Evolutionary conservation across 306 rosid species (phyloP), one percentile per base, ranked within the genome.

Genomic region (Purshia tridentata): DNA sequence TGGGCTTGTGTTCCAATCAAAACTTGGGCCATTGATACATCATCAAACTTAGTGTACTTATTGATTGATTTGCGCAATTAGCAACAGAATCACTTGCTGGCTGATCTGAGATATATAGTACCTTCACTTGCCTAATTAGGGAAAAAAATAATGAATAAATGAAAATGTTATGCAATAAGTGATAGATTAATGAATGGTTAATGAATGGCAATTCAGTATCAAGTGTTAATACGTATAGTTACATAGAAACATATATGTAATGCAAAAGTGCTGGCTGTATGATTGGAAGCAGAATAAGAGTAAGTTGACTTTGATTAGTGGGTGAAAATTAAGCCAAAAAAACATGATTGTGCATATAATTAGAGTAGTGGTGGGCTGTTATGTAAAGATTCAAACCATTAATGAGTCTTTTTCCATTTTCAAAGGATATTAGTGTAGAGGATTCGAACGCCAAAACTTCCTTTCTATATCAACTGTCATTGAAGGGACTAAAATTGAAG

Each of bases 241-340:
- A 29, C 35, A 29, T 29, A 1, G 2, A 1, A 29, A 29, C n/a
- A n/a, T 29, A 29, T 29, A 29, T 29, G 35, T 29, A 29, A 29
- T 29, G 35, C 9, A 44, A 5, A 44, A 44, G 47, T 13, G 19
- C n/a, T 39, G 47, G 1, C 9, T 44, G 42, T 19, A 10, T 37
- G 49, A 40, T 51, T 62, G 63, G 23, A 50, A 63, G 59, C 23
- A 62, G 60, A 29, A 35, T 20, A 61, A n/a, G 45, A 9, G 16
- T n/a, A n/a, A 44, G 20, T 63, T 49, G 62, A 63, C 70, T 50
- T 50, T 62, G 70, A 20, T 51, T 35, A 42, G 77, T 39, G 57
- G 52, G 48, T 40, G 68, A 72, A 47, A 60, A 22, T 39, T 46
- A 5, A 5, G 37, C 22, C 0, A 29, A 29, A 29, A 29, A 57